Evolutionary conservation across 495 filamentous ascomycete genomes (phyloP).

Genomic region (Parmelia sp.): DNA sequence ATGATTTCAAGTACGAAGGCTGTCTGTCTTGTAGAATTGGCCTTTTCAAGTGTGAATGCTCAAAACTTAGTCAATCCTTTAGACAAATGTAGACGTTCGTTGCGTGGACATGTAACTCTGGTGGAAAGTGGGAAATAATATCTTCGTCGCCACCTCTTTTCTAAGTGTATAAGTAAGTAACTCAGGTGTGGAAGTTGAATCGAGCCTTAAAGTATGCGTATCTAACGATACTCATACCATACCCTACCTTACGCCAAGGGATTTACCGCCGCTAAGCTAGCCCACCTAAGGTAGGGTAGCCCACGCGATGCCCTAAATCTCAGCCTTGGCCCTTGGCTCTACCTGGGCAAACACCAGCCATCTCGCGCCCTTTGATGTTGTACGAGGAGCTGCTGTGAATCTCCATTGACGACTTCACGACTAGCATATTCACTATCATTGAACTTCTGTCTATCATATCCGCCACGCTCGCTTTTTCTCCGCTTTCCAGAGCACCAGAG

Average conservation of each 20-base stretch:
- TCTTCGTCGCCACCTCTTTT: too few species aligned
- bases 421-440: neutral
- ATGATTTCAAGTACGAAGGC: neutral
- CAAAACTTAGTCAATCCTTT: neutral
- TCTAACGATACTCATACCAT: too few species aligned
- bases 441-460: too few species aligned
- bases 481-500: conserved; percentile 2
- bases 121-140: neutral
- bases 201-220: too few species aligned
- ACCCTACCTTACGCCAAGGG: neutral
- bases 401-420: conserved; percentile 12
- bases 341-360: neutral
- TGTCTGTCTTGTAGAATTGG: neutral
- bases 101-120: neutral
- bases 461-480: neutral
- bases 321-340: neutral
- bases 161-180: too few species aligned
- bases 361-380: neutral
- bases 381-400: neutral
- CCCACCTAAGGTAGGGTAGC: neutral
- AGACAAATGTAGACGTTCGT: neutral
- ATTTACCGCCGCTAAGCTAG: neutral
- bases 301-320: neutral
- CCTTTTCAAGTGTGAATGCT: neutral
- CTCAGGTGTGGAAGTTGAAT: too few species aligned